phyloP scores from a whole-genome alignment of 106 monocot species.

The Cymbidium sinense region DNA sequence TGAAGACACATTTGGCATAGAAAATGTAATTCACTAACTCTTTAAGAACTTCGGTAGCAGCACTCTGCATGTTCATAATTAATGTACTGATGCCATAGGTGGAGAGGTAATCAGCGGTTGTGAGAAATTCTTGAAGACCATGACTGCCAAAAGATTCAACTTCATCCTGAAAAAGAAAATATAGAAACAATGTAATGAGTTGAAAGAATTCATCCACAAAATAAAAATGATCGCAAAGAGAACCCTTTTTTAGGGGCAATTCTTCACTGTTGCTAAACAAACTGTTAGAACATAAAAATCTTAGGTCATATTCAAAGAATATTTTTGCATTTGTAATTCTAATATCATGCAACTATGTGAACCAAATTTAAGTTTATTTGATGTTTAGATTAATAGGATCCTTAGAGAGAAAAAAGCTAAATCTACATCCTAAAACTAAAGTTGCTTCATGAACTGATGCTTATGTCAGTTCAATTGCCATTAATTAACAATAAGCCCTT shows the following conservation, averaged over 20 bases:
- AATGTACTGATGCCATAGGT: slow-evolving; percentile 53
- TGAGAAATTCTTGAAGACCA: slow-evolving; percentile 68
- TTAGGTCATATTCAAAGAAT: background rate
- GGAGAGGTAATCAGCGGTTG: slow-evolving; percentile 83
- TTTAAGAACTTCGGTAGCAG: slow-evolving; percentile 56
- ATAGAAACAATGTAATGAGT: background rate
- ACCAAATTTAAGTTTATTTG: background rate
- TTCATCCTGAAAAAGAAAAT: slow-evolving; percentile 41
- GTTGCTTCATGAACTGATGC: background rate
- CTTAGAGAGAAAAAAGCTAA: background rate
- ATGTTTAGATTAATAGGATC: background rate
- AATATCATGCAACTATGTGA: background rate
- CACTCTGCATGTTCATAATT: slow-evolving; percentile 65
- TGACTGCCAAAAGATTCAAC: slow-evolving; percentile 39
- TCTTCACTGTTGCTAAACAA: background rate
- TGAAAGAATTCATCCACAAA: background rate
- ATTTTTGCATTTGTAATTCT: background rate
- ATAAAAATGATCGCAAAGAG: background rate
- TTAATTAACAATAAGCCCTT: background rate
- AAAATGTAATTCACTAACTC: slow-evolving; percentile 35
- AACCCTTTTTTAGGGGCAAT: background rate
- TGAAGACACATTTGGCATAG: background rate
- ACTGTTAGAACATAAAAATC: too few species aligned
- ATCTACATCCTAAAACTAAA: background rate
- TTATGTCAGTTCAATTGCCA: background rate